Evolutionary conservation across 768 basidiomycete species (phyloP).

Genomic region (Stropharia rugosoannulata): DNA sequence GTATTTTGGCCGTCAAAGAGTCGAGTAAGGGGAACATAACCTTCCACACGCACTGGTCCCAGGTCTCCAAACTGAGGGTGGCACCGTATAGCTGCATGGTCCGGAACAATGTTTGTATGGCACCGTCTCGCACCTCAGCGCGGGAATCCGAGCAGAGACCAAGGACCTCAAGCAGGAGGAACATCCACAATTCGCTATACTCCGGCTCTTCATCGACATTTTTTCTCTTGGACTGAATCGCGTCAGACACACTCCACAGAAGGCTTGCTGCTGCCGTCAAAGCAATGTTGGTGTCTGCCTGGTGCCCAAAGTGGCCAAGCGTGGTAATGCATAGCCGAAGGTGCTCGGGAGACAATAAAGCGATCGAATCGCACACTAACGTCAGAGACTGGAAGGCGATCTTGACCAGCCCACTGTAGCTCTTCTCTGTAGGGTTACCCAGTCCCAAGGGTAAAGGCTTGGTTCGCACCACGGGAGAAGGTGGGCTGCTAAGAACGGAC

Average conservation of each 20-base stretch:
- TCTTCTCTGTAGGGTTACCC: conserved; percentile 63
- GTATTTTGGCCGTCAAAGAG: conserved; percentile 57
- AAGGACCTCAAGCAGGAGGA: conserved; percentile 79
- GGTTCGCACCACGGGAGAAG: conserved; percentile 25
- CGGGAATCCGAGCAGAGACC: conserved; percentile 80
- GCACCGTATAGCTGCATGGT: conserved; percentile 93
- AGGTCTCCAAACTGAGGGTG: conserved; percentile 76
- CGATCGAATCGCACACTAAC: conserved; percentile 90
- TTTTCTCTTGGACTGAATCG: conserved; percentile 84
- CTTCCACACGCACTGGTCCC: conserved; percentile 92
- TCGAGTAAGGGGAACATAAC: conserved; percentile 87
- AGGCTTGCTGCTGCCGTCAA: conserved; percentile 91
- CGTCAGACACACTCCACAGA: conserved; percentile 95
- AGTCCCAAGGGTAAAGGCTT: conserved; percentile 46
- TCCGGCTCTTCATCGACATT: conserved; percentile 59
- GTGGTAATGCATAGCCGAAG: conserved; percentile 89
- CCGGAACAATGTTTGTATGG: conserved; percentile 93
- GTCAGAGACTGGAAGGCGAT: conserved; percentile 94
- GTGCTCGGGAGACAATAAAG: conserved; percentile 75
- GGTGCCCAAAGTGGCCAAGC: conserved; percentile 87
- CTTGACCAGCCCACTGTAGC: conserved; percentile 76
- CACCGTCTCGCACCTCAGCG: conserved; percentile 88
- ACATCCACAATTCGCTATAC: conserved; percentile 93
- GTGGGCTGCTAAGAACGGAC: conserved; percentile 33
- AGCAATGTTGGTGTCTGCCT: conserved; percentile 94